Conservation (phyloP, 768 basidiomycete species). For the Kwoniella dendrophila region DNA sequence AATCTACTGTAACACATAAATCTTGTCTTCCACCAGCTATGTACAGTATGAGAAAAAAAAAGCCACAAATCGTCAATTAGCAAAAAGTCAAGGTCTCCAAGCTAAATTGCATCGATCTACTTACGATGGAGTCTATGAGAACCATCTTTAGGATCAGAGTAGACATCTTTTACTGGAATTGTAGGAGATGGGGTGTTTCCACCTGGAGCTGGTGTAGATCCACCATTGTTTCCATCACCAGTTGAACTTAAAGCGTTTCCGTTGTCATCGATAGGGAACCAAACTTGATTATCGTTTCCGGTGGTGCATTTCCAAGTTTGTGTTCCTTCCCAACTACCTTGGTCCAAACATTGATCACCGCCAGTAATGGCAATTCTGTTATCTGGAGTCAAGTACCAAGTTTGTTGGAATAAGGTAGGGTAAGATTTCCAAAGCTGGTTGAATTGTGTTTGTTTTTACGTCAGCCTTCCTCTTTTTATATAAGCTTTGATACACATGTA, state of each 20-base stretch:
- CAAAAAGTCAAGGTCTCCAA: too few species aligned
- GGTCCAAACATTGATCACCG: slow-evolving; percentile 51
- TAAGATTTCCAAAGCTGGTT: slow-evolving; percentile 29
- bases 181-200: not conserved
- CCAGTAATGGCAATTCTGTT: slow-evolving; percentile 53
- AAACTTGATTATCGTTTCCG: slow-evolving; percentile 52
- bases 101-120: not conserved
- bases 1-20: slow-evolving; percentile 20
- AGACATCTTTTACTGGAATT: slow-evolving; percentile 4
- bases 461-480: not conserved
- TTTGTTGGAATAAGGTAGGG: slow-evolving; percentile 26
- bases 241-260: slow-evolving; percentile 4
- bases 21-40: slow-evolving; percentile 17
- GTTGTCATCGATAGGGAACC: slow-evolving; percentile 14
- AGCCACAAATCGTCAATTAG: too few species aligned
- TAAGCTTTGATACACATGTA: not conserved
- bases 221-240: slow-evolving; percentile 7
- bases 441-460: not conserved
- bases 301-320: slow-evolving; percentile 54
- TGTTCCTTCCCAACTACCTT: slow-evolving; percentile 27
- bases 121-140: slow-evolving; percentile 14
- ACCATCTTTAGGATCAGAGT: slow-evolving; percentile 12
- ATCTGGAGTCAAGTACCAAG: slow-evolving; percentile 48
- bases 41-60: not conserved
- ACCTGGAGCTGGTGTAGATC: not conserved